A percentile compares a stretch with the other conserved stretches of the same genome.
phyloP scores from a whole-genome alignment of 805 yeast genomes.

The Yarrowia yakushimensis region DNA sequence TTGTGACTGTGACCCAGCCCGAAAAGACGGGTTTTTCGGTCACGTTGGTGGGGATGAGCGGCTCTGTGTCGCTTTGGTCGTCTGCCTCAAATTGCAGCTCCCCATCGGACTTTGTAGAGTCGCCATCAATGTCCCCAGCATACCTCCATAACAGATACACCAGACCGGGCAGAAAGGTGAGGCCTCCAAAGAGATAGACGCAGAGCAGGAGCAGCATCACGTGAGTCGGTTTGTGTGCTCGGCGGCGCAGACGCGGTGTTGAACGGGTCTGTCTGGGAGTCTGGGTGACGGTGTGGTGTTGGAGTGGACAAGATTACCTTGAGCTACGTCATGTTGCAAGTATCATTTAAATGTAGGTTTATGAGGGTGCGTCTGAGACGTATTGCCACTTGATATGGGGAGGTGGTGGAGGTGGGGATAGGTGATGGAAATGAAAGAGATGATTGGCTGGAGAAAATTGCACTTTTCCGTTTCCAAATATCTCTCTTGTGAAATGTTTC shows the following conservation, averaged over 20 bases:
- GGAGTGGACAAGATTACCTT: neutral
- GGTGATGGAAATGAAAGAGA: too few species aligned
- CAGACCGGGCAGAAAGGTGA: constrained; percentile 1
- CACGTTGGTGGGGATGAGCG: constrained; percentile 16
- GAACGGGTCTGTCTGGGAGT: neutral
- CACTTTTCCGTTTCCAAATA: neutral
- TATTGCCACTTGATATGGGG: neutral
- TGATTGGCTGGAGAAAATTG: too few species aligned
- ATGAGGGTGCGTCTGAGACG: neutral
- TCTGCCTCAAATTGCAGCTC: neutral
- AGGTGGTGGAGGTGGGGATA: too few species aligned
- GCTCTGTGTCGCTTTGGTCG: neutral
- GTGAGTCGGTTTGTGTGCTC: neutral
- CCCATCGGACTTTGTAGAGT: neutral
- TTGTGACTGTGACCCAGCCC: constrained; percentile 85
- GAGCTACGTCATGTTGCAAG: too few species aligned
- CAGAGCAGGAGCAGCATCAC: neutral
- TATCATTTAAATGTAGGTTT: neutral
- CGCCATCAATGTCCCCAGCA: neutral
- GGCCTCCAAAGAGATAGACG: constrained; percentile 1
- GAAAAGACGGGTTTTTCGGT: constrained; percentile 32
- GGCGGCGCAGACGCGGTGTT: neutral
- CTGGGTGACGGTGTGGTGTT: neutral
- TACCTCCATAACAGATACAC: neutral
- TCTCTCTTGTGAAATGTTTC: neutral